Evolutionary conservation across 2,329 filamentous ascomycete genomes (phyloP).

Genomic region (Arthrobotrys megalospora): DNA sequence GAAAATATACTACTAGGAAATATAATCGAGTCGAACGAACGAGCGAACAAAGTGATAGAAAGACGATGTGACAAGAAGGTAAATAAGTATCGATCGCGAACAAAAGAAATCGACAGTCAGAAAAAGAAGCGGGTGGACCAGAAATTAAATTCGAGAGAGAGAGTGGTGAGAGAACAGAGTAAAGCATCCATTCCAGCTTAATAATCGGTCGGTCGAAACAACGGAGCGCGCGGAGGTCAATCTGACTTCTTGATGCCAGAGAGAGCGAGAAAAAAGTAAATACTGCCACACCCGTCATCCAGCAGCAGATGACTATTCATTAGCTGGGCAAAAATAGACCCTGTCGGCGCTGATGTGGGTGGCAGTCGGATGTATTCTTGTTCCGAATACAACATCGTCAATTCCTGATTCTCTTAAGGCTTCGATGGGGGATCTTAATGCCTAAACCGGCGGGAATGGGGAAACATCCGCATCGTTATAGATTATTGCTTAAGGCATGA

Average conservation of each 20-base stretch:
- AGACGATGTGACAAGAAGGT: background rate
- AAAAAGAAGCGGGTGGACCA: background rate
- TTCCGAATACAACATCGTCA: slow-evolving; percentile 20
- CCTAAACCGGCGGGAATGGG: slow-evolving; percentile 5
- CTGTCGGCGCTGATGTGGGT: slow-evolving; percentile 12
- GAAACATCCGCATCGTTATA: background rate
- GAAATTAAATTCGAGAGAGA: slow-evolving; percentile 1
- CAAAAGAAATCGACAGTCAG: background rate
- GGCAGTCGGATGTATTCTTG: slow-evolving; percentile 45
- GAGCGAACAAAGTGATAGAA: background rate
- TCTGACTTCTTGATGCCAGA: slow-evolving; percentile 9
- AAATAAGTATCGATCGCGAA: background rate
- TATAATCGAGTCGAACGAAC: background rate
- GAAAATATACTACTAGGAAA: slow-evolving; percentile 4
- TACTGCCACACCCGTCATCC: slow-evolving; percentile 59
- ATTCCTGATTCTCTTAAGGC: background rate
- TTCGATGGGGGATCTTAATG: background rate
- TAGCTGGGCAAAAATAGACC: slow-evolving; percentile 22
- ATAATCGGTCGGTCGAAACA: slow-evolving; percentile 35
- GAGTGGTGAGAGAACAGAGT: background rate
- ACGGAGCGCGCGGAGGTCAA: slow-evolving; percentile 32
- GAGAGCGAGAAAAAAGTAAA: slow-evolving; percentile 19
- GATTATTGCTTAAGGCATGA: background rate
- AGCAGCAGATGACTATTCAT: slow-evolving; percentile 40
- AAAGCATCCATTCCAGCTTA: slow-evolving; percentile 44